Evolutionary conservation across 2,329 filamentous ascomycete genomes (phyloP).

Genomic region (Daldinia sp.): DNA sequence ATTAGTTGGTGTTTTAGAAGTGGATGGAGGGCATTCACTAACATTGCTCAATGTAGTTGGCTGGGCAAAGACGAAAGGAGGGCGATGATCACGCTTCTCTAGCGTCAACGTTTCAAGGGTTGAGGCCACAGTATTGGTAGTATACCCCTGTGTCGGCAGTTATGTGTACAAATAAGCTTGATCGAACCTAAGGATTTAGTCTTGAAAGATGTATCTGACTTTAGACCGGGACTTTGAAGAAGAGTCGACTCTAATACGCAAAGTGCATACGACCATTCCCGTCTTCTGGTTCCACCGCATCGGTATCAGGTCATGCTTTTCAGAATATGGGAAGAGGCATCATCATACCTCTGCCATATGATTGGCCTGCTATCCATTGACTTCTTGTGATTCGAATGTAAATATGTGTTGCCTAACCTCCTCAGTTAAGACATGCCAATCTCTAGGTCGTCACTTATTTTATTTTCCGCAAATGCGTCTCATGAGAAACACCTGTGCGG

Average conservation of each 20-base stretch:
- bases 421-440: conserved; percentile 19
- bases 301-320: conserved; percentile 30
- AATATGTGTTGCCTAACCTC: conserved; percentile 12
- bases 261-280: conserved; percentile 6
- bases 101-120: conserved; percentile 64
- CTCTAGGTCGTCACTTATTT: conserved; percentile 4
- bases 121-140: conserved; percentile 69
- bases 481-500: conserved; percentile 8
- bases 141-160: conserved; percentile 12
- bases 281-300: conserved; percentile 19
- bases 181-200: conserved; percentile 8
- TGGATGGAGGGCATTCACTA: conserved; percentile 31
- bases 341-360: conserved; percentile 6
- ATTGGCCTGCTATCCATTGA: conserved; percentile 4
- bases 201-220: conserved; percentile 32
- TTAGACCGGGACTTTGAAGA: conserved; percentile 22
- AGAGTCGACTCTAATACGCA: conserved; percentile 14
- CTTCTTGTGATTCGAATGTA: conserved; percentile 17
- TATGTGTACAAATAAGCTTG: conserved; percentile 13
- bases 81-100: conserved; percentile 60
- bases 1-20: not conserved
- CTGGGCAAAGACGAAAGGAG: conserved; percentile 76
- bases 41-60: conserved; percentile 57
- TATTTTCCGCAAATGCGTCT: conserved; percentile 16
- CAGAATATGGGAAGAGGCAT: conserved; percentile 4